Conservation (phyloP, 2,329 filamentous ascomycete species). For the Calonectria pteridis region DNA sequence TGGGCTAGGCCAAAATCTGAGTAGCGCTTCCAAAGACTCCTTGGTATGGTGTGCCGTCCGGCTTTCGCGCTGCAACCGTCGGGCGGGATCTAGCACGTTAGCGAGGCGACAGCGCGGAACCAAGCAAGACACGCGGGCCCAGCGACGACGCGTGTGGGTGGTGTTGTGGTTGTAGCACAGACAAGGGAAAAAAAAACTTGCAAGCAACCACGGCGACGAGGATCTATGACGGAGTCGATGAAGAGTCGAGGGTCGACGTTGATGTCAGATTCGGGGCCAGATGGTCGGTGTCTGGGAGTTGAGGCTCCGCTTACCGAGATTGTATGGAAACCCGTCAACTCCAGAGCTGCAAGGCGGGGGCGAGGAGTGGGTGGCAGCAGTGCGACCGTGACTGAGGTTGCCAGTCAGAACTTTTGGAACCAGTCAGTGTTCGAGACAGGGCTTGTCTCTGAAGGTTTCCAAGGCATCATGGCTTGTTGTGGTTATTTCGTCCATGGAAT, state of each 20-base stretch:
- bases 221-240: not conserved
- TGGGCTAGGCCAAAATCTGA: slow-evolving; percentile 8
- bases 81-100: slow-evolving; percentile 8
- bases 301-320: slow-evolving; percentile 38
- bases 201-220: not conserved
- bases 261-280: slow-evolving; percentile 30
- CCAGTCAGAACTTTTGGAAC: not conserved
- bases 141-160: not conserved
- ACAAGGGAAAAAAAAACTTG: not conserved
- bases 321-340: slow-evolving; percentile 27
- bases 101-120: not conserved
- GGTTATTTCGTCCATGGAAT: not conserved
- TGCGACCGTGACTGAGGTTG: not conserved
- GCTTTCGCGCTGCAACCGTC: not conserved
- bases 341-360: slow-evolving; percentile 8
- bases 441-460: not conserved
- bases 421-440: not conserved
- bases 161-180: not conserved
- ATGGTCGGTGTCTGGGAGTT: slow-evolving; percentile 28
- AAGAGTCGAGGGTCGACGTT: slow-evolving; percentile 5
- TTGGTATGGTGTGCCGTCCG: not conserved
- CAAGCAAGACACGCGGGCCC: not conserved
- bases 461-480: not conserved
- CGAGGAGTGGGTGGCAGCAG: not conserved
- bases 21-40: not conserved